phyloP scores from a whole-genome alignment of 441 rosid genomes.

The Brassica balearica region DNA sequence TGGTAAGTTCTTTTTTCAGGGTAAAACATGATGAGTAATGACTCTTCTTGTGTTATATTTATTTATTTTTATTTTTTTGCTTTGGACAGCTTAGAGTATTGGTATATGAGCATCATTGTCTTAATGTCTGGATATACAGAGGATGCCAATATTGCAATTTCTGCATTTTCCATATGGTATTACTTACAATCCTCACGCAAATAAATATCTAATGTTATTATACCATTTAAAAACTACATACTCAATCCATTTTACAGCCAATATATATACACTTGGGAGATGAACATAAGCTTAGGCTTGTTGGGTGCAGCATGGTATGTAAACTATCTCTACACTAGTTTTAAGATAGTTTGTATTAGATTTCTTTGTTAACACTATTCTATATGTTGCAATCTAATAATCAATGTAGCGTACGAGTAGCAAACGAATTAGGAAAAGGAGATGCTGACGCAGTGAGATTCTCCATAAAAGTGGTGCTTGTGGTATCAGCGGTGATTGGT shows the following conservation, averaged over 20 bases:
- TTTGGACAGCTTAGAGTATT: conserved; percentile 58
- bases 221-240: conserved; percentile 9
- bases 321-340: neutral
- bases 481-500: conserved; percentile 50
- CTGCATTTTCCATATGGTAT: conserved; percentile 78
- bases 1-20: conserved; percentile 49
- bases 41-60: neutral
- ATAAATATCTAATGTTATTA: neutral
- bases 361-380: neutral
- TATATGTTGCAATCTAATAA: neutral
- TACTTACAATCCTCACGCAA: neutral
- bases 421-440: conserved; percentile 80
- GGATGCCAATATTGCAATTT: conserved; percentile 56
- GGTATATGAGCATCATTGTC: conserved; percentile 64
- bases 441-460: conserved; percentile 57
- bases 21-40: neutral
- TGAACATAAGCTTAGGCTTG: conserved; percentile 62
- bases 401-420: conserved; percentile 63
- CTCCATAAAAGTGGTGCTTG: conserved; percentile 56
- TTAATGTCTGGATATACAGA: conserved; percentile 68
- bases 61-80: neutral
- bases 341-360: neutral
- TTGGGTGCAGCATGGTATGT: conserved; percentile 58
- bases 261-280: conserved; percentile 54
- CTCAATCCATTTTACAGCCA: conserved; percentile 46